Evolutionary conservation across 768 basidiomycete genomes (phyloP).

Genomic region (Boletus edulis): DNA sequence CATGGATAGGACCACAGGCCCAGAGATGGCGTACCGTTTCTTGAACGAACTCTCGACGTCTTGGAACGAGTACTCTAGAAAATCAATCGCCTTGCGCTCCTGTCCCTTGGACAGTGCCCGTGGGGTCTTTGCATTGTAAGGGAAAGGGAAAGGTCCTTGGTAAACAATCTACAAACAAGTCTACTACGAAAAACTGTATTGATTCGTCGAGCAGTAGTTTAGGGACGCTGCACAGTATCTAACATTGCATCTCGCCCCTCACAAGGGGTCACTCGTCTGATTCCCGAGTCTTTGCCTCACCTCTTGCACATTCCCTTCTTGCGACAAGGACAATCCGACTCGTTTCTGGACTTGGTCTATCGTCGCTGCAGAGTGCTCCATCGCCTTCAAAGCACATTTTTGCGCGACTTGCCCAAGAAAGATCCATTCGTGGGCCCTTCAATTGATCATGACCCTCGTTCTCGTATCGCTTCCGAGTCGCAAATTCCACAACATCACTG

Average conservation of each 20-base stretch:
- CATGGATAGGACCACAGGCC: background rate
- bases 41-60: conserved; percentile 67
- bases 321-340: too few species aligned
- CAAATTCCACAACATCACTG: conserved; percentile 43
- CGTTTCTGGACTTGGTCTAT: conserved; percentile 62
- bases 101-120: conserved; percentile 48
- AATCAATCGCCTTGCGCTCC: conserved; percentile 62
- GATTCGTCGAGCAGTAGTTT: too few species aligned
- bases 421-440: conserved; percentile 58
- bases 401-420: conserved; percentile 47
- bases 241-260: too few species aligned
- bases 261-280: too few species aligned
- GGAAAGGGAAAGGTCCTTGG: background rate
- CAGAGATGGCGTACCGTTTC: conserved; percentile 52
- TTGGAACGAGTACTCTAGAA: conserved; percentile 64
- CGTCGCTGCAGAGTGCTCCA: conserved; percentile 55
- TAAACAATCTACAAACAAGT: too few species aligned
- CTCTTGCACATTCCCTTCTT: too few species aligned
- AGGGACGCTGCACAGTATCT: too few species aligned
- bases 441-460: conserved; percentile 61
- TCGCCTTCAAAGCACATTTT: conserved; percentile 64
- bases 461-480: conserved; percentile 41
- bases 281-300: too few species aligned
- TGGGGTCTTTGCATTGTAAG: too few species aligned
- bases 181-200: too few species aligned